Percentiles rank a stretch among this genome's conserved stretches.
Conservation (phyloP, 2,329 filamentous ascomycete genomes). For the Aspergillus caelatus region DNA sequence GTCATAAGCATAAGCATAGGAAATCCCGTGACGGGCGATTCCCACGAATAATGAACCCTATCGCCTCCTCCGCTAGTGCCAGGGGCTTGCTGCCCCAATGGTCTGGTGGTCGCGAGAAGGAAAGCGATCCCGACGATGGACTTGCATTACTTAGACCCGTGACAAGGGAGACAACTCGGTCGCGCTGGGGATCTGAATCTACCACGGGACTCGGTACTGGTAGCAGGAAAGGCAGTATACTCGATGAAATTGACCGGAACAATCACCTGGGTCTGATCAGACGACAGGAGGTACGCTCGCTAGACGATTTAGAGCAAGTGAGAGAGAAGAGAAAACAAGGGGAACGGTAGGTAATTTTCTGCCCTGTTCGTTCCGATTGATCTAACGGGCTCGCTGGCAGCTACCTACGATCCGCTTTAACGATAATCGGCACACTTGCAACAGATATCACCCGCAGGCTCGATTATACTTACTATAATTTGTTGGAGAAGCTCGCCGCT, state of each 20-base stretch:
- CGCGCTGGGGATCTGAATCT: constrained; percentile 38
- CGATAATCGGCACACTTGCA: constrained; percentile 39
- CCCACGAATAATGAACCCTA: constrained; percentile 36
- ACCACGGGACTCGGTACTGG: constrained; percentile 26
- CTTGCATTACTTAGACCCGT: constrained; percentile 33
- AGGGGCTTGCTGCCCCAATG: constrained; percentile 36
- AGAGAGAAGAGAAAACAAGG: constrained; percentile 73
- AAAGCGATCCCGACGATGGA: constrained; percentile 33
- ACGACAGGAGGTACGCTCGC: constrained; percentile 34
- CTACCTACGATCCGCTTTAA: constrained; percentile 37
- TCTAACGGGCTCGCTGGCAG: constrained; percentile 21
- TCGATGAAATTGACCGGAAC: constrained; percentile 30
- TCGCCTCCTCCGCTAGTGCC: constrained; percentile 33
- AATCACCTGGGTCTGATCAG: constrained; percentile 31
- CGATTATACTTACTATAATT: constrained; percentile 53
- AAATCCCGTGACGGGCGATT: constrained; percentile 36
- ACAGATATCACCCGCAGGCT: constrained; percentile 49
- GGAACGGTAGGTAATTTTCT: constrained; percentile 65
- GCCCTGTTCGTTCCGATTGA: neutral
- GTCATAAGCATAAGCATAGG: constrained; percentile 31
- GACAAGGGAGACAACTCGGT: constrained; percentile 34
- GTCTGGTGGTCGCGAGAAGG: constrained; percentile 32
- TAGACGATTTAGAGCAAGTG: constrained; percentile 39
- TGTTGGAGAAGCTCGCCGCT: constrained; percentile 47
- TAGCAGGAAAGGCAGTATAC: constrained; percentile 33